Base-by-base conservation (phyloP, 2,329 filamentous ascomycete species). In the Penicillium sp. region DNA sequence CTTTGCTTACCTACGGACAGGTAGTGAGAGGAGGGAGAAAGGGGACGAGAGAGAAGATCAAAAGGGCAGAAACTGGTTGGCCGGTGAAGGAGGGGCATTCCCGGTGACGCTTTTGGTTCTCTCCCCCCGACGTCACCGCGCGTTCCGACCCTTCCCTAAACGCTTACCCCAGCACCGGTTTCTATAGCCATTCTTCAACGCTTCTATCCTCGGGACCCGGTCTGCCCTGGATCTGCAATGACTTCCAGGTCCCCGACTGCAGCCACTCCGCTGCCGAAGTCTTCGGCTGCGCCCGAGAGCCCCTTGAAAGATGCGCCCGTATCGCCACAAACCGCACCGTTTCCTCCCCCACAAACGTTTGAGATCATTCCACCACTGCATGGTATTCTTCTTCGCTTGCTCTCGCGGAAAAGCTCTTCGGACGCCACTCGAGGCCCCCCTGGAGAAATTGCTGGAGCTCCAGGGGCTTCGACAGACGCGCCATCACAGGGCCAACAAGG, bases 301-400 rank as follows among this genome's bases (percentile, higher is more conserved):
- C 62, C 64, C 30, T 39, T 45, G n/a, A 60, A 53, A 47, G 56
- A 63, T 29, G 39, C 54, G 34, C 43, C 48, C 41, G 43, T 58
- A 70, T 72, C 48, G 70, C 79, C 43, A 76, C 83, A 20, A 39
- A 48, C 57, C 29, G 54, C 58, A 17, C 69, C 78, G 2, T 80
- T 84, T 40, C 84, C 93, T 47, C 79, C 86, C 34, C 86, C 90
- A 18, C 84, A 90, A 65, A 81, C 81, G 34, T 87, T 96, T 70
- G 90, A 95, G 71, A 80, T 88, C 53, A 78, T 94, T 38, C 87
- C 89, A 17, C 81, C 89, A 58, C 80, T 96, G 38, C 83, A 87
- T 58, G 76, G 81, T 43, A 80, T 94, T 52, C 80, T 96, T 46
- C 75, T 81, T 51, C 86, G 86, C 35, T 78, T 96, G 13, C 80